Conservation (phyloP, 768 basidiomycete genomes). For the Lentinula sp. region DNA sequence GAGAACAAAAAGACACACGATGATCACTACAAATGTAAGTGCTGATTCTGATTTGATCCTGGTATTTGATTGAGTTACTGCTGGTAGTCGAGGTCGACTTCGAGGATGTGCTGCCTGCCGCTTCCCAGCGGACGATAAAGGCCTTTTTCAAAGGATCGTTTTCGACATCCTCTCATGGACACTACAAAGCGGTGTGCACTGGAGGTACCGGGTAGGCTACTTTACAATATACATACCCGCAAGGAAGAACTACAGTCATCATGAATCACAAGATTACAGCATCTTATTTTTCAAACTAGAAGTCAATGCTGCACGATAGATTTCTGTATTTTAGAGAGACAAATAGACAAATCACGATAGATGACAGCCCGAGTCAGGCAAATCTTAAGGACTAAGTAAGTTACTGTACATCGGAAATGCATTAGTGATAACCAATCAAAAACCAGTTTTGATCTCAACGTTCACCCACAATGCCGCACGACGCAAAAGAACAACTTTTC, state of each 20-base stretch:
- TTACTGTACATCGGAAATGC: too few relatives aligned
- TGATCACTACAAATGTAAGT: background rate
- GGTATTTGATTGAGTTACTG: background rate
- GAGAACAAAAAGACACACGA: background rate
- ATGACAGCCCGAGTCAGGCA: too few relatives aligned
- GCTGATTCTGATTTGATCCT: background rate
- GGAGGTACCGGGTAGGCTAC: background rate
- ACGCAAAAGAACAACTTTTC: constrained; percentile 33
- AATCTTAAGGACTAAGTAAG: too few relatives aligned
- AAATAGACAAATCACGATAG: too few relatives aligned
- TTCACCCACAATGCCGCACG: background rate
- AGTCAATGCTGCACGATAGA: too few relatives aligned
- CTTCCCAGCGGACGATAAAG: background rate
- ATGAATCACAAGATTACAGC: too few relatives aligned
- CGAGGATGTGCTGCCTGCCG: background rate
- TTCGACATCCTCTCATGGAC: background rate
- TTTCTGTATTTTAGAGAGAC: too few relatives aligned
- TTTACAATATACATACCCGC: too few relatives aligned
- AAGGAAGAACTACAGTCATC: too few relatives aligned
- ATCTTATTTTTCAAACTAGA: too few relatives aligned
- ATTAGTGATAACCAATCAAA: constrained; percentile 8
- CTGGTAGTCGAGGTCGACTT: background rate
- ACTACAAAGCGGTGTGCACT: background rate
- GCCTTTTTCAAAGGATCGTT: background rate
- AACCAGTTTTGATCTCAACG: constrained; percentile 23